Conservation (phyloP, 306 rosid species). For the Ceratonia siliqua region DNA sequence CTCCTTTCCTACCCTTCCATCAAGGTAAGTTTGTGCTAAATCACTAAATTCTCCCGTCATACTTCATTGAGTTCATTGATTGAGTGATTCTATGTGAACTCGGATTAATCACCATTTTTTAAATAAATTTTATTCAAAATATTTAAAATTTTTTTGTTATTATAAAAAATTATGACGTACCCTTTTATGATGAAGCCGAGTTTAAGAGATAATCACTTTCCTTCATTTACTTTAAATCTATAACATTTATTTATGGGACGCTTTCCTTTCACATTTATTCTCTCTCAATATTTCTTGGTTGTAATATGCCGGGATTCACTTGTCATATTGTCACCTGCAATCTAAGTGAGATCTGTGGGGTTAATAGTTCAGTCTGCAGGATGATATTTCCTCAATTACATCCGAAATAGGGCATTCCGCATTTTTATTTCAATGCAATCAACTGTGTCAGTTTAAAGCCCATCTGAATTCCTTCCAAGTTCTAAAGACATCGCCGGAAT, state of each 20-base stretch:
- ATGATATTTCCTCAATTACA: not conserved
- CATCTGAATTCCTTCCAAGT: not conserved
- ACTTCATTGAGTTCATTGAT: no score
- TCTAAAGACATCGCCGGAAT: not conserved
- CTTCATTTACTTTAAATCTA: not conserved
- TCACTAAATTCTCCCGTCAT: no score
- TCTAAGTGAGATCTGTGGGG: not conserved
- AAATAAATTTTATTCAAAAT: no score
- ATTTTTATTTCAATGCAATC: not conserved
- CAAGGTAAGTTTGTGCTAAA: no score
- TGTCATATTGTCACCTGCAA: not conserved
- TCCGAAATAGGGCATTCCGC: not conserved
- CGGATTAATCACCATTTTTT: no score
- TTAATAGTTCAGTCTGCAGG: not conserved
- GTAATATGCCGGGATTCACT: no score
- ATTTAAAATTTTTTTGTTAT: no score
- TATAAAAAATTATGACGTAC: no score
- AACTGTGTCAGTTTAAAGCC: not conserved
- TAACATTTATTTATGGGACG: not conserved
- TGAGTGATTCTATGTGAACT: no score
- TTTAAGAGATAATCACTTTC: no score
- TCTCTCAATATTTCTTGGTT: not conserved
- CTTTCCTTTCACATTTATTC: not conserved
- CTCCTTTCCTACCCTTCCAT: constrained; percentile 79
- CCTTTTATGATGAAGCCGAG: no score